Evolutionary conservation across 257 asterid genomes (phyloP), one percentile per base, ranked within the genome.

Genomic region (Plantago elongata): DNA sequence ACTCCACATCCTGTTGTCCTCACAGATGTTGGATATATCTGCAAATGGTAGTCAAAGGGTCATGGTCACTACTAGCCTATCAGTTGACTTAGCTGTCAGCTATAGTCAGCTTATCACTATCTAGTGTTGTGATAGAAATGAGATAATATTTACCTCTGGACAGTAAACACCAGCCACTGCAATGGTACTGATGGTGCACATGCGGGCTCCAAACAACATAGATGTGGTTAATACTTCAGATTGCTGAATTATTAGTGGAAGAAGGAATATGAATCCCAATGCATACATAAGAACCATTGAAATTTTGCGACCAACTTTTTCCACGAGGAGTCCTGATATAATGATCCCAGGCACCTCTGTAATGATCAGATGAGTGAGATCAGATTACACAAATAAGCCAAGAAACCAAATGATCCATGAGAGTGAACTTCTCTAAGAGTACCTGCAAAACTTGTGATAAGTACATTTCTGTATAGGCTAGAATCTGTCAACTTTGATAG

Each of bases 1-100:
- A 68, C 79, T 54, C 96, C 97, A 40, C 66, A 73, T 42, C 97
- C 97, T 0, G 87, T 87, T 59, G 89, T 68, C 76, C 97, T 80
- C 62, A 87, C 80, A 17, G 87, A 74, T 10, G 97, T 90, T 13
- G 95, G 97, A 77, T 90, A 90, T 38, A 90, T 69, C 96, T 87
- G 77, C 70, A 58, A 17, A 27, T n/a, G 27, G 27, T 11, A 56
- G 46, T 56, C 8, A 34, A 34, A 34, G 4, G 8, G 40, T 22
- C 27, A 22, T 22, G 27, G 27, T 22, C 27, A 22, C 27, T 22
- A 22, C 27, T 22, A 22, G 27, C 27, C 2, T 22, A 22, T 22
- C 2, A 22, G 27, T 22, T n/a, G n/a, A n/a, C n/a, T n/a, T 22
- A 22, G 27, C 27, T 22, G 27, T 22, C 27, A 22, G 27, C 27